phyloP scores from a whole-genome alignment of 805 yeast species.

The Metschnikowia drakensbergensis region DNA sequence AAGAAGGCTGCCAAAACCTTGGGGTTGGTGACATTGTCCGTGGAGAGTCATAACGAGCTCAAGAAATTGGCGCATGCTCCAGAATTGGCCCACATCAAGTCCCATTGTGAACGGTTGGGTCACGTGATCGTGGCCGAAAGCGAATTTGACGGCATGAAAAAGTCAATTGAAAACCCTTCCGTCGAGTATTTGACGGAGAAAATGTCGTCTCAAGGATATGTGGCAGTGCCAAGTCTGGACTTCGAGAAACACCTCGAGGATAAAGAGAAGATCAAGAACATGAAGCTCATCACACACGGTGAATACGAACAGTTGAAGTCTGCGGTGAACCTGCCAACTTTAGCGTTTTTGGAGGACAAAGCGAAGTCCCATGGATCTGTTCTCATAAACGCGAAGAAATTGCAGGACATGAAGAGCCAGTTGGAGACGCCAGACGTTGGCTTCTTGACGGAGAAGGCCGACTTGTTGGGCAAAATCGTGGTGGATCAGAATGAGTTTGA shows the following conservation, averaged over 20 bases:
- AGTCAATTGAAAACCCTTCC: slow-evolving; percentile 19
- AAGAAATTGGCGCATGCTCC: slow-evolving; percentile 20
- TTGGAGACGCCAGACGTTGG: slow-evolving; percentile 14
- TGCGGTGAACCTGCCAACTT: slow-evolving; percentile 8
- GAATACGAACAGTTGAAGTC: slow-evolving; percentile 17
- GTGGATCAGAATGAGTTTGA: slow-evolving; percentile 11
- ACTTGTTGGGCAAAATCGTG: slow-evolving; percentile 5
- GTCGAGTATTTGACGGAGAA: slow-evolving; percentile 17
- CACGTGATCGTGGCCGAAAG: slow-evolving; percentile 17
- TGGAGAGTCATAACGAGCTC: slow-evolving; percentile 6
- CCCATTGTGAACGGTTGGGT: slow-evolving; percentile 20
- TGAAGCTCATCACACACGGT: slow-evolving; percentile 20
- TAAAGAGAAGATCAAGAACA: slow-evolving; percentile 25
- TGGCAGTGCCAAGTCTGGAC: slow-evolving; percentile 19
- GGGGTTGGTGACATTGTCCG: slow-evolving; percentile 5
- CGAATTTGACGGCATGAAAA: slow-evolving; percentile 14
- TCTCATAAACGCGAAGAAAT: slow-evolving; percentile 14
- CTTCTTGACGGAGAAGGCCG: slow-evolving; percentile 15
- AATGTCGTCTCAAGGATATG: slow-evolving; percentile 15
- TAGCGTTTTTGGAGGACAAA: slow-evolving; percentile 17
- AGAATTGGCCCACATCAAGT: slow-evolving; percentile 21
- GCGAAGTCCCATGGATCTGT: slow-evolving; percentile 11
- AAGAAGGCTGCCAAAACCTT: slow-evolving; percentile 8
- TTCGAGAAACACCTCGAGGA: slow-evolving; percentile 25
- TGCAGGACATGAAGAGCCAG: slow-evolving; percentile 15